Percentiles rank a stretch among this genome's conserved stretches.
Evolutionary conservation across 2,329 filamentous ascomycete species (phyloP).

Genomic region (Lasiodiplodia citricola): DNA sequence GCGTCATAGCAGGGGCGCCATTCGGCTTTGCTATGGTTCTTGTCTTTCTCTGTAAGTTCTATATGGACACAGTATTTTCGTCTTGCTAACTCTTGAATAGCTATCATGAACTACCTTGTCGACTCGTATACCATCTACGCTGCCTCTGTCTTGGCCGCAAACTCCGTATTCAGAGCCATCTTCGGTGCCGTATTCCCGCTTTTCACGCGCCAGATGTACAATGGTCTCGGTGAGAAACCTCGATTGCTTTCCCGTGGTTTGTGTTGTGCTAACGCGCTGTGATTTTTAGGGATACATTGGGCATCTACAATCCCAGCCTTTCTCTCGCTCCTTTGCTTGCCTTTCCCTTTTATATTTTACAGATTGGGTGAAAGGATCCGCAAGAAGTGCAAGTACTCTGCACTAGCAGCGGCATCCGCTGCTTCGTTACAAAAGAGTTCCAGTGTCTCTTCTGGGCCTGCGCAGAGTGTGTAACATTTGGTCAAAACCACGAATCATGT

Average conservation of each 20-base stretch:
- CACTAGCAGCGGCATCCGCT: slow-evolving; percentile 57
- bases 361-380: slow-evolving; percentile 70
- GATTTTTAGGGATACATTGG: slow-evolving; percentile 71
- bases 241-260: not conserved
- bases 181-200: slow-evolving; percentile 81
- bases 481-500: too few relatives aligned
- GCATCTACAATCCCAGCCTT: slow-evolving; percentile 76
- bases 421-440: not conserved
- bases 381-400: slow-evolving; percentile 71
- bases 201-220: slow-evolving; percentile 71
- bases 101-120: slow-evolving; percentile 50
- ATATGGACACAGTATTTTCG: fast-evolving
- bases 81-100: slow-evolving; percentile 1
- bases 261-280: not conserved
- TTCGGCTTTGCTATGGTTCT: slow-evolving; percentile 67
- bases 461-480: not conserved
- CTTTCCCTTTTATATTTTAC: slow-evolving; percentile 78
- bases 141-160: slow-evolving; percentile 75
- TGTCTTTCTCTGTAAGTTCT: slow-evolving; percentile 60
- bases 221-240: slow-evolving; percentile 32
- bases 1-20: slow-evolving; percentile 56
- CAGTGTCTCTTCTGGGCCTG: not conserved
- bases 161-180: slow-evolving; percentile 78
- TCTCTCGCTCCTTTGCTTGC: slow-evolving; percentile 71
- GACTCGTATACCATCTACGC: slow-evolving; percentile 72